Base-by-base conservation (phyloP, 495 filamentous ascomycete species). In the Penicillium roqueforti region DNA sequence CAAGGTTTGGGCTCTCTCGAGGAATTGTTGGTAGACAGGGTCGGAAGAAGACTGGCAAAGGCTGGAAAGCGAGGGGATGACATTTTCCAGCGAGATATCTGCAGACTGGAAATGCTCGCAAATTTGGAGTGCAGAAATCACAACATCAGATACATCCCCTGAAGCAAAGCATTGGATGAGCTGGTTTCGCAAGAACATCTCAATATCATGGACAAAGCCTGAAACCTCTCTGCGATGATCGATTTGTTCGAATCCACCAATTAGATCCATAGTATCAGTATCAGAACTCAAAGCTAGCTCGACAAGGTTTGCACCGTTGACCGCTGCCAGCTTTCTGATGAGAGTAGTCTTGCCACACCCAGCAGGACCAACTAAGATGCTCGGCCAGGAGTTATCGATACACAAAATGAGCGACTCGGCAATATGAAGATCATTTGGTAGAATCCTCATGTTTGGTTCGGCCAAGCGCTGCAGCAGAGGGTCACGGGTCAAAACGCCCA, bases 191-290 rank as follows among this genome's bases (percentile, higher is more conserved):
- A 91, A 68, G 46, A 79, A 80, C 0, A 71, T 60, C 16, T 75
- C 68, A 5, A 95, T 63, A 50, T 82, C 77, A 28, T 67, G 54
- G 80, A 73, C 55, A 77, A 82, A 49, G 58, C 71, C 62, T 6
- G 81, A 82, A 16, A 84, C 68, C 42, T 84, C 82, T 42, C 92
- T 80, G 28, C 83, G 73, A 45, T 89, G 80, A 66, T 97, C 91
- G 31, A 89, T 85, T 70, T 99, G 95, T 63, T 97, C 95, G 64
- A 95, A 99, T 0, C 93, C 91, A 58, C 95, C 95, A 47, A 99
- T 87, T 20, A 99, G 79, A 64, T 99, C 95, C 83, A 92, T 96
- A 14, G 92, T 89, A 68, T 99, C 95, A 44, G 92, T 88, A 56
- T 97, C 95, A 4, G 89, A 83, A 67, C 95, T 97, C 60, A 97